Conservation (phyloP, 2,329 filamentous ascomycete genomes). For the Clathrospora elynae region DNA sequence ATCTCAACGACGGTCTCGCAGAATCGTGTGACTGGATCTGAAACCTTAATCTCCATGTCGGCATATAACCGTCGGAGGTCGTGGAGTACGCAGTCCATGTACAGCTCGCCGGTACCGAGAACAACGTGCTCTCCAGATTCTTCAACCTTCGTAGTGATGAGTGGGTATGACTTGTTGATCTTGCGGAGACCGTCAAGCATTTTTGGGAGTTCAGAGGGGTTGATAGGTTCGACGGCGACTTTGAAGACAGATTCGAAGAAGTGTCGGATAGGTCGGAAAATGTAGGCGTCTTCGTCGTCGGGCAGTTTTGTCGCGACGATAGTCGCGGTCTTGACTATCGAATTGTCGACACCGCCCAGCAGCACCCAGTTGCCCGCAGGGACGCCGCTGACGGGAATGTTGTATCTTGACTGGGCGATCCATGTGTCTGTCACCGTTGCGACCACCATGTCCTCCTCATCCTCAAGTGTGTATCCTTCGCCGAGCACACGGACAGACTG, state of each 20-base stretch:
- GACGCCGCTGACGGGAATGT: constrained; percentile 86
- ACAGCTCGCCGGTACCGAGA: constrained; percentile 94
- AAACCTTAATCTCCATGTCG: constrained; percentile 99
- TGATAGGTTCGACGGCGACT: constrained; percentile 96
- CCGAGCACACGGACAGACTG: constrained; percentile 88
- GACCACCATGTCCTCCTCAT: constrained; percentile 94
- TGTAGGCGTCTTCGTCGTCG: constrained; percentile 89
- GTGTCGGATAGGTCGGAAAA: constrained; percentile 90
- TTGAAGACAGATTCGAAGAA: constrained; percentile 98
- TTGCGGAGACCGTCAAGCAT: constrained; percentile 97
- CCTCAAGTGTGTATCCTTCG: constrained; percentile 93
- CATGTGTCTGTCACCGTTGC: constrained; percentile 85
- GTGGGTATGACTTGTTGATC: constrained; percentile 96
- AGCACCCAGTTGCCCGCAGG: constrained; percentile 93
- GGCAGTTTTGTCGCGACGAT: constrained; percentile 79
- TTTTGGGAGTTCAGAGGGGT: constrained; percentile 95
- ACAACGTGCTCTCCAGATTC: constrained; percentile 97
- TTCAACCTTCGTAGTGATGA: constrained; percentile 95
- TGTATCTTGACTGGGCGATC: constrained; percentile 92
- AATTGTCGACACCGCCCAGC: constrained; percentile 93
- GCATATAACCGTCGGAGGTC: constrained; percentile 92
- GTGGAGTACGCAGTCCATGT: constrained; percentile 98
- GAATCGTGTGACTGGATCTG: constrained; percentile 95
- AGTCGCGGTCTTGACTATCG: constrained; percentile 96
- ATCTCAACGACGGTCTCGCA: constrained; percentile 98